phyloP scores from a whole-genome alignment of 2,329 filamentous ascomycete species.

The Exophiala alcalophila region DNA sequence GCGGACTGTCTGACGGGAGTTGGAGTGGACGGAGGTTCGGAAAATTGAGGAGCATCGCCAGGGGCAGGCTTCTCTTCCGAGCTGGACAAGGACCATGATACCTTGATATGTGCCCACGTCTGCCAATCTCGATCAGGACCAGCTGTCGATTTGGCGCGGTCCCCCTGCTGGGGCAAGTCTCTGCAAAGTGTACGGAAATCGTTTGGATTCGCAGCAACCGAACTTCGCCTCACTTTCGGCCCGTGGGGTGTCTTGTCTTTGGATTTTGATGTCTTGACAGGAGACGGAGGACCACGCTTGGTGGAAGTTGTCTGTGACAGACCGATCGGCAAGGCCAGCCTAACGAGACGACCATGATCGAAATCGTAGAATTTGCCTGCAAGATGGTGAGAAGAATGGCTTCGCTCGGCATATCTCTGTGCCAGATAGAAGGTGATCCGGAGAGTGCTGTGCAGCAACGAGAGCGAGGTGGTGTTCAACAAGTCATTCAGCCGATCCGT shows the following conservation, averaged over 20 bases:
- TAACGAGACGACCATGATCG: slow-evolving; percentile 73
- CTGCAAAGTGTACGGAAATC: slow-evolving; percentile 75
- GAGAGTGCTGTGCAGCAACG: slow-evolving; percentile 73
- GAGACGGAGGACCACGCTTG: slow-evolving; percentile 50
- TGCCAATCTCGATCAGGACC: slow-evolving; percentile 55
- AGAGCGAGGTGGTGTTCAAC: slow-evolving; percentile 79
- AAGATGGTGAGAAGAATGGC: slow-evolving; percentile 68
- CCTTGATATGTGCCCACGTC: slow-evolving; percentile 74
- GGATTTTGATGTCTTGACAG: slow-evolving; percentile 62
- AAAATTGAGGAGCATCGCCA: slow-evolving; percentile 30
- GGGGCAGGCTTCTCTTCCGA: slow-evolving; percentile 27
- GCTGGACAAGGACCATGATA: slow-evolving; percentile 68
- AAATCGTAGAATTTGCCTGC: slow-evolving; percentile 79
- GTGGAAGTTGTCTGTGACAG: slow-evolving; percentile 60
- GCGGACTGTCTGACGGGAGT: slow-evolving; percentile 69
- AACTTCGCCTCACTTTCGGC: slow-evolving; percentile 32
- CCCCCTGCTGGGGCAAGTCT: slow-evolving; percentile 42
- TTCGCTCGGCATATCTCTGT: slow-evolving; percentile 73
- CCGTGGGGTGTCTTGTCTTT: slow-evolving; percentile 65
- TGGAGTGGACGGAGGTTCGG: slow-evolving; percentile 64
- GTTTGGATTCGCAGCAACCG: slow-evolving; percentile 67
- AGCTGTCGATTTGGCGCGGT: slow-evolving; percentile 32
- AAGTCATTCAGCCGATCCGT: slow-evolving; percentile 85
- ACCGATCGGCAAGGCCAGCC: slow-evolving; percentile 76
- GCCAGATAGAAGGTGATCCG: slow-evolving; percentile 81